Evolutionary conservation across 1,284 basidiomycete species (phyloP).

Genomic region (Cutaneotrichosporon sp.): DNA sequence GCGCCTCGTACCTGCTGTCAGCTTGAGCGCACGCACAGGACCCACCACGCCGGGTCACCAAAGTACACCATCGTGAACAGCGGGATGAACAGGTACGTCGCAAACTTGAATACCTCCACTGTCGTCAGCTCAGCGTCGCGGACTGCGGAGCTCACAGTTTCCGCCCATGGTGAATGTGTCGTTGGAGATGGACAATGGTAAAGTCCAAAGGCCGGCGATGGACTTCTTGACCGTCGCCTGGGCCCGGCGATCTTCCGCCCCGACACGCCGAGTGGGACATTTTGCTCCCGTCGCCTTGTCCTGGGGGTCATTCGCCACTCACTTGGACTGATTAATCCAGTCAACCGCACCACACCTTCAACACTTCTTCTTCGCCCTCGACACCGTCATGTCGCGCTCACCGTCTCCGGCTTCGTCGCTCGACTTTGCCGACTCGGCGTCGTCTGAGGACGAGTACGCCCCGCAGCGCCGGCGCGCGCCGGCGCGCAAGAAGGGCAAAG

Average conservation of each 20-base stretch:
- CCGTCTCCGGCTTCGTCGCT: constrained; percentile 43
- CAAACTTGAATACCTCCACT: constrained; percentile 82
- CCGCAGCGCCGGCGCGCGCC: constrained; percentile 14
- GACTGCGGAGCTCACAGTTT: constrained; percentile 10
- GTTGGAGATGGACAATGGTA: not conserved
- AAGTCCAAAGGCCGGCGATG: not conserved
- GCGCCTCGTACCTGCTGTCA: constrained; percentile 21
- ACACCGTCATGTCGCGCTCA: constrained; percentile 35
- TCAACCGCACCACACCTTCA: not conserved
- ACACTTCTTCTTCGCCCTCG: not conserved
- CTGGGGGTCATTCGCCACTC: constrained; percentile 13
- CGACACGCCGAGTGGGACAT: too few species aligned
- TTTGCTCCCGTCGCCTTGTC: constrained; percentile 12
- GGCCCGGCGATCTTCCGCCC: too few species aligned
- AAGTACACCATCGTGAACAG: constrained; percentile 77
- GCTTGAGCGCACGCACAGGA: not conserved
- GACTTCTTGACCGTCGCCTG: not conserved
- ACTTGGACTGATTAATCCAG: not conserved
- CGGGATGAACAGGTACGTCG: constrained; percentile 81
- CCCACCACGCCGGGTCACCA: constrained; percentile 79
- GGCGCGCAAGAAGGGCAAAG: constrained; percentile 7
- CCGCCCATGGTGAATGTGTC: constrained; percentile 14
- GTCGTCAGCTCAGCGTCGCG: not conserved
- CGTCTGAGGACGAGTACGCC: constrained; percentile 35
- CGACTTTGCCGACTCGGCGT: constrained; percentile 41